Evolutionary conservation across 2,329 filamentous ascomycete species (phyloP), one percentile per base, ranked within the genome.

Genomic region (Apiospora phragmitis): DNA sequence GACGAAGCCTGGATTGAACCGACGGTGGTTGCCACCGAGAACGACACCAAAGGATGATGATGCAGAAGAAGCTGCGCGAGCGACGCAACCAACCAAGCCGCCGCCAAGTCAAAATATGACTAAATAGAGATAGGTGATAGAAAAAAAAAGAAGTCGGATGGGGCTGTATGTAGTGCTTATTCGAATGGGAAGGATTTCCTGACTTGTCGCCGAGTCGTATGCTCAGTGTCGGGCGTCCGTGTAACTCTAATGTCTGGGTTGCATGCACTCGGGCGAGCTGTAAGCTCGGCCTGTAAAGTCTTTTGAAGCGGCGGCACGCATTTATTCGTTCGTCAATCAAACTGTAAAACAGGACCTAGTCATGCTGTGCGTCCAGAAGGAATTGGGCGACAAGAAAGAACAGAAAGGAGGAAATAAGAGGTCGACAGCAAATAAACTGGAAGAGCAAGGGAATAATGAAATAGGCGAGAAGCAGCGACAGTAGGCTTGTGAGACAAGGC

Each of bases 221-320:
- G 55, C 32, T 62, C 7, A n/a, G 29, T 38, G 32, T 62, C 55
- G 55, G 55, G 55, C 55, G 32, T 62, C 55, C 55, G 55, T 62
- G 55, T 62, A 62, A 62, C 55, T 62, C 55, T 62, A 62, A 62
- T 38, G 55, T 38, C 55, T 62, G 55, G 29, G 32, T 24, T 35
- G 55, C 32, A 62, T 38, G 55, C 55, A 62, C 55, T 62, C 32
- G 55, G 55, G 55, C 55, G 55, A 62, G 55, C 55, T 38, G 55
- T 62, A 35, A 38, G 55, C 55, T 62, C 55, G 55, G 55, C 55
- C 55, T 38, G 55, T 18, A 62, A 62, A 38, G 55, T 62, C 29
- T 62, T 38, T 62, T 62, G 55, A n/a, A 62, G 55, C 32, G 32
- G 55, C 55, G 32, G 21, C 55, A 38, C 38, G 38, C 55, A 62